Base-by-base conservation (phyloP, 192 early-diverging fungal species). In the Geranomyces variabilis region DNA sequence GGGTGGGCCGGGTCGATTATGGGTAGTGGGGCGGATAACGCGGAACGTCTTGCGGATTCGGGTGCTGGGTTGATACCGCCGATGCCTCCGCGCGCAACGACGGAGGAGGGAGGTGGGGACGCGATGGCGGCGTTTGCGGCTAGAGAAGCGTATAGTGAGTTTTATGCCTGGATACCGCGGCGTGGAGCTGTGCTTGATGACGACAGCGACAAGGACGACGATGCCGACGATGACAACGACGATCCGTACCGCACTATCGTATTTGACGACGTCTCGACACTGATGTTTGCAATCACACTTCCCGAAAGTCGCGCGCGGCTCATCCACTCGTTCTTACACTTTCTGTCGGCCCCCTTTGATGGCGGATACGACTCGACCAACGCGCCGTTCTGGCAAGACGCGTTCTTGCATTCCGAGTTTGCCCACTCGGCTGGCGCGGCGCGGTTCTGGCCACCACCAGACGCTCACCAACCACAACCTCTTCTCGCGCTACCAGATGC, bases 171-270 rank as follows among this genome's bases (percentile, higher is more conserved):
- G 80, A 30, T 70, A 43, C 77, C 80, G 17, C 56, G 59, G 34
- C 64, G 76, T 9, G 43, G 26, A 7, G 36, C 36, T 41, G 36
- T 10, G 36, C 10, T 41, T 10, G 36, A 41, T 10, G 36, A 41
- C 5, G 36, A 10, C 36, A 41, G 10, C 36, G 36, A 41, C 36
- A 3, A 10, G 10, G 36, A 41, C 36, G 36, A 41, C 9, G 21
- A 47, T 29, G 44, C 36, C 1, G 70, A 68, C 30, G 62, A 63
- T 48, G 78, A 75, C 4, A 24, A 66, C 21, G 49, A 59, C 9
- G 79, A 79, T 64, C 78, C 78, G 6, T 81, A 69, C 51, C 75
- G 77, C 28, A 56, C 72, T n/a, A 70, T 81, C 31, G 64, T 81
- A 33, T 81, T 78, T 59, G 76, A 77, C 12, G 78, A 78, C 48